Evolutionary conservation across 2,329 filamentous ascomycete genomes (phyloP), one percentile per base, ranked within the genome.

Genomic region (Thielaviopsis populi): DNA sequence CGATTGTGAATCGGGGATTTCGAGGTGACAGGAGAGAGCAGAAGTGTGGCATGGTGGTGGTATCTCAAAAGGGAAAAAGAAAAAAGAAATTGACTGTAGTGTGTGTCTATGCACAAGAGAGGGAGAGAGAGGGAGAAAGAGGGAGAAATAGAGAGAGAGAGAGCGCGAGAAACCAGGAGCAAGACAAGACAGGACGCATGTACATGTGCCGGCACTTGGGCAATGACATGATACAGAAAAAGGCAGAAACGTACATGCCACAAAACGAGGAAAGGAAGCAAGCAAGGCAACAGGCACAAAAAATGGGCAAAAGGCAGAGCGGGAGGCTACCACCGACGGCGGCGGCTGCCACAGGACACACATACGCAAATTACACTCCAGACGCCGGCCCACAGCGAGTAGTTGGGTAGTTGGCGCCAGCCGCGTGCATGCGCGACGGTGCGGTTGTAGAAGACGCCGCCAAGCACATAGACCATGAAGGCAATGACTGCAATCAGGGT

Each of bases 341-440:
- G 58, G 40, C 59, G 62, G 59, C 59, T 59, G 33, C 62, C 65
- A 56, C 63, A 61, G 53, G 62, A 60, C 37, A 64, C 27, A 64
- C 65, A 66, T 64, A 66, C 65, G 60, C 62, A 64, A 48, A 64
- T 53, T 43, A 62, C 65, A 60, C 61, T 54, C 64, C 88, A 85
- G 67, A 96, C 88, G 63, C 90, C 87, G 37, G 89, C 85, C 94
- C 94, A 99, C 69, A 96, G 82, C 69, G 83, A 85, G 76, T 94
- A 96, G 76, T 99, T 97, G 62, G 94, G 94, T 69, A 96, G 77
- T 74, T 99, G 94, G 69, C 89, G 84, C 94, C 92, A 97, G 59
- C 94, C 94, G 67, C 94, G 82, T 69, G 95, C 91, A 73, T 99
- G 89, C 75, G 91, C 87, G 65, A 99, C 91, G 40, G 90, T 95